Evolutionary conservation across 2,329 filamentous ascomycete genomes (phyloP).

Genomic region (Colletotrichum sp.): DNA sequence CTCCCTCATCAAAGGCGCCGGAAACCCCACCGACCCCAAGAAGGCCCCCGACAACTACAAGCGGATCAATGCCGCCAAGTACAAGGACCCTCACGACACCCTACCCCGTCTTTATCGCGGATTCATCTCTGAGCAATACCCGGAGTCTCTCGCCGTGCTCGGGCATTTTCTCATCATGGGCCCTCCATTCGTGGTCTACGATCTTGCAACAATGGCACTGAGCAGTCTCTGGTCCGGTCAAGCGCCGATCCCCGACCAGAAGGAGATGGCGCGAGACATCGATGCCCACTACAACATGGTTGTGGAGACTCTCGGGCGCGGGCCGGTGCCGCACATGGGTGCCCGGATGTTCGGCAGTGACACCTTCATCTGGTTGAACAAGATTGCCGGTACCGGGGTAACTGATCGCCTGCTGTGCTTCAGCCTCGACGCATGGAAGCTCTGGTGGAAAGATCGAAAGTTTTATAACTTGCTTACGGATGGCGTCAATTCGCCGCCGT

Average conservation of each 20-base stretch:
- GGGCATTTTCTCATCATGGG: slow-evolving; percentile 28
- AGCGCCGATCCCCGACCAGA: slow-evolving; percentile 22
- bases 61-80: slow-evolving; percentile 24
- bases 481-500: slow-evolving; percentile 42
- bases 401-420: slow-evolving; percentile 41
- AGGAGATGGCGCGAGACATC: slow-evolving; percentile 31
- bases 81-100: slow-evolving; percentile 24
- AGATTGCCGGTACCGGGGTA: slow-evolving; percentile 46
- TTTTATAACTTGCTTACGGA: slow-evolving; percentile 44
- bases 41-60: slow-evolving; percentile 29
- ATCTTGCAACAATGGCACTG: slow-evolving; percentile 34
- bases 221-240: slow-evolving; percentile 30
- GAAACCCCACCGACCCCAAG: slow-evolving; percentile 28
- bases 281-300: slow-evolving; percentile 29
- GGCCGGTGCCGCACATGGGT: slow-evolving; percentile 29
- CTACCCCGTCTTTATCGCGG: slow-evolving; percentile 34
- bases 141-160: slow-evolving; percentile 33
- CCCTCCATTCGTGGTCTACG: slow-evolving; percentile 30
- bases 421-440: slow-evolving; percentile 43
- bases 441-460: slow-evolving; percentile 45
- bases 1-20: slow-evolving; percentile 30
- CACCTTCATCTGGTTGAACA: slow-evolving; percentile 42
- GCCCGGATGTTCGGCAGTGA: slow-evolving; percentile 23
- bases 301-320: slow-evolving; percentile 24
- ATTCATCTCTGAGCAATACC: slow-evolving; percentile 35